Evolutionary conservation across 768 basidiomycete genomes (phyloP).

Genomic region (Serpula lacrymans): DNA sequence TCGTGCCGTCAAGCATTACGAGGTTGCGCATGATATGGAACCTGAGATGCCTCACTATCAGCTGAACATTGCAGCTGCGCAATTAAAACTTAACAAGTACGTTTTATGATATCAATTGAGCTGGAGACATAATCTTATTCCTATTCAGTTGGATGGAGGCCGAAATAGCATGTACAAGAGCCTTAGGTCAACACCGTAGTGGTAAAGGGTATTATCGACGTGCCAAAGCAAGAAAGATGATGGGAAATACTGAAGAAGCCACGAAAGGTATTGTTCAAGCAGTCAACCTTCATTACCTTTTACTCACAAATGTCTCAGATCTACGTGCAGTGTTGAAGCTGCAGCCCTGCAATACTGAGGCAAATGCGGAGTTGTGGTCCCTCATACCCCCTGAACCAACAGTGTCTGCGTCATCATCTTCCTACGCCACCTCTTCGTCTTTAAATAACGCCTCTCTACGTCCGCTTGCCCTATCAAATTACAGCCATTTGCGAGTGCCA

Average conservation of each 20-base stretch:
- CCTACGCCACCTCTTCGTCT: conserved; percentile 25
- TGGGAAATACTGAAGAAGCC: conserved; percentile 53
- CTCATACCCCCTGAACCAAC: conserved; percentile 27
- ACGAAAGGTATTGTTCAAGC: conserved; percentile 44
- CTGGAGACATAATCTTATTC: neutral
- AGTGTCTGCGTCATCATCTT: conserved; percentile 6
- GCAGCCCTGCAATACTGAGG: conserved; percentile 65
- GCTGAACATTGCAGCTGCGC: conserved; percentile 72
- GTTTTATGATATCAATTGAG: conserved; percentile 26
- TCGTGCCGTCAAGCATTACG: conserved; percentile 55
- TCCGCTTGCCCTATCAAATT: conserved; percentile 13
- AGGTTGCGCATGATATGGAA: conserved; percentile 58
- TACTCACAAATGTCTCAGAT: conserved; percentile 43
- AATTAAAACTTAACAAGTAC: conserved; percentile 68
- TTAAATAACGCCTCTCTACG: conserved; percentile 15
- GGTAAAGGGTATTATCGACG: conserved; percentile 71
- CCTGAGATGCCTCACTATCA: conserved; percentile 75
- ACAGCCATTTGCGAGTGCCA: conserved; percentile 34
- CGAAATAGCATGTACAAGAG: conserved; percentile 65
- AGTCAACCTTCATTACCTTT: neutral
- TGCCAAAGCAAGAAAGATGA: conserved; percentile 63
- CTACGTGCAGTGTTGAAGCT: conserved; percentile 56
- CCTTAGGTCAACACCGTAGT: conserved; percentile 61
- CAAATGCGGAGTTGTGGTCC: conserved; percentile 50
- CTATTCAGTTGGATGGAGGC: conserved; percentile 63